Evolutionary conservation across 352 stramenopile species (phyloP).

Genomic region (Halophytophthora batemanensis): DNA sequence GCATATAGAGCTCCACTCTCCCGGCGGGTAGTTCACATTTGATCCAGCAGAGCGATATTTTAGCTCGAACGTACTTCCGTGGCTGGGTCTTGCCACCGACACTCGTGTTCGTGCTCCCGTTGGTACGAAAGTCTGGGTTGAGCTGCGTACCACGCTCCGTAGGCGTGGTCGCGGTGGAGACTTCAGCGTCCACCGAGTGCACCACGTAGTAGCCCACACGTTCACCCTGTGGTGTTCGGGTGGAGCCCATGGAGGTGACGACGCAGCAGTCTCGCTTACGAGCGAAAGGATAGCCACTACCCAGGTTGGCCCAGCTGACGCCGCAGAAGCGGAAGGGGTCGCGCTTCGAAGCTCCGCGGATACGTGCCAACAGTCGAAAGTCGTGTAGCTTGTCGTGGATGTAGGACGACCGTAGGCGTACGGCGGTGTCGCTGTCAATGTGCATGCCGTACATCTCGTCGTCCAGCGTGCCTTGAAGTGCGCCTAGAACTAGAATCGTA

Average conservation of each 20-base stretch:
- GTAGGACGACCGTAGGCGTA: constrained; percentile 34
- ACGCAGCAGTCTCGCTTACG: constrained; percentile 33
- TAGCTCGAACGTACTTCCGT: constrained; percentile 26
- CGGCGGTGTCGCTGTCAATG: constrained; percentile 23
- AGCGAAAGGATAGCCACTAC: constrained; percentile 20
- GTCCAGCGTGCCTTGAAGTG: constrained; percentile 48
- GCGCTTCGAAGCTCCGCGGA: constrained; percentile 21
- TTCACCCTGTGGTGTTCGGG: constrained; percentile 23
- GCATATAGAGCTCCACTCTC: constrained; percentile 36
- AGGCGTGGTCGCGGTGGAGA: constrained; percentile 8
- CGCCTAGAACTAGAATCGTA: constrained; percentile 33
- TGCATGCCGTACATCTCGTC: constrained; percentile 56
- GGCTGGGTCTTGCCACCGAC: neutral
- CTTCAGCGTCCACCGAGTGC: constrained; percentile 35
- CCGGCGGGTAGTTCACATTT: constrained; percentile 37
- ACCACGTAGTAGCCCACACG: constrained; percentile 37
- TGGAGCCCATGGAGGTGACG: constrained; percentile 29
- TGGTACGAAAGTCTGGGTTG: constrained; percentile 1
- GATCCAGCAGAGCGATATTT: constrained; percentile 36
- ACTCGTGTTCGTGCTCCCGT: neutral
- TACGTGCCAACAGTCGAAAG: constrained; percentile 28
- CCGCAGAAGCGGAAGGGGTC: constrained; percentile 38
- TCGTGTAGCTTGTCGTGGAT: constrained; percentile 45
- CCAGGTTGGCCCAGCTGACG: constrained; percentile 35
- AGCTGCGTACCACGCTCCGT: constrained; percentile 20